Evolutionary conservation across 2,329 filamentous ascomycete species (phyloP).

Genomic region (Monosporascus sp.): DNA sequence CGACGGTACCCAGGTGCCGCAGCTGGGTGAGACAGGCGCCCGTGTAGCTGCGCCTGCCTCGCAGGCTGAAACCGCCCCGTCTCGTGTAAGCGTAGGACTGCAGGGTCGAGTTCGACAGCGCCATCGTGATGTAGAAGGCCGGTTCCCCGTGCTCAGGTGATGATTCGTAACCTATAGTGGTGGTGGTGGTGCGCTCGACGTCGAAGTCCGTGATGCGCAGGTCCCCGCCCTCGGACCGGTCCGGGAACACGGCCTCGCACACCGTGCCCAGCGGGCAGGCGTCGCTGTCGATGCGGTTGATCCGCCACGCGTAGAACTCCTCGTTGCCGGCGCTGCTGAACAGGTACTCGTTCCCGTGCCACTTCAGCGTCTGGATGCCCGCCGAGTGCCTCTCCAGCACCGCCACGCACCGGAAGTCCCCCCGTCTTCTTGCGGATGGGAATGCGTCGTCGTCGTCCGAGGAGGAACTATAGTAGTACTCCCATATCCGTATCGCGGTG

Average conservation of each 20-base stretch:
- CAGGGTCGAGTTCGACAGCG: slow-evolving; percentile 78
- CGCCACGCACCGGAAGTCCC: slow-evolving; percentile 45
- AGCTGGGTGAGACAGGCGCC: slow-evolving; percentile 71
- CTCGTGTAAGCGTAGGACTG: slow-evolving; percentile 51
- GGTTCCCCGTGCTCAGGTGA: slow-evolving; percentile 1
- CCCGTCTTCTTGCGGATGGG: not conserved
- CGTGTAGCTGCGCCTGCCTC: slow-evolving; percentile 57
- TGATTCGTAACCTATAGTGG: slow-evolving; percentile 10
- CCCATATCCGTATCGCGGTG: slow-evolving; percentile 68
- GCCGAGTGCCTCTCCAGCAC: slow-evolving; percentile 73
- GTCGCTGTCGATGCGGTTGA: slow-evolving; percentile 47
- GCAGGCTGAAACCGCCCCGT: slow-evolving; percentile 38
- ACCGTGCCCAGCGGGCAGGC: slow-evolving; percentile 49
- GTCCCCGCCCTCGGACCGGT: slow-evolving; percentile 53
- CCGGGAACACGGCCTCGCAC: slow-evolving; percentile 49
- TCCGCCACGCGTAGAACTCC: slow-evolving; percentile 82
- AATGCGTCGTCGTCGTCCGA: slow-evolving; percentile 10
- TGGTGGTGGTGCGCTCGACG: slow-evolving; percentile 30
- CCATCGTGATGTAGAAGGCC: slow-evolving; percentile 60
- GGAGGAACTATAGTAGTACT: slow-evolving; percentile 26
- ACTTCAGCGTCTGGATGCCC: slow-evolving; percentile 76
- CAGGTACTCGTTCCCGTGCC: slow-evolving; percentile 66
- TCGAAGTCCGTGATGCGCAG: slow-evolving; percentile 80
- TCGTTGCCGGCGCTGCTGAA: slow-evolving; percentile 85
- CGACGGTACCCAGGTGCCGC: slow-evolving; percentile 33